These are phyloP conservation scores for Penicillium sp. DNA, from an alignment of 2,329 filamentous ascomycete genomes.

Conservation along the genomic window DNA sequence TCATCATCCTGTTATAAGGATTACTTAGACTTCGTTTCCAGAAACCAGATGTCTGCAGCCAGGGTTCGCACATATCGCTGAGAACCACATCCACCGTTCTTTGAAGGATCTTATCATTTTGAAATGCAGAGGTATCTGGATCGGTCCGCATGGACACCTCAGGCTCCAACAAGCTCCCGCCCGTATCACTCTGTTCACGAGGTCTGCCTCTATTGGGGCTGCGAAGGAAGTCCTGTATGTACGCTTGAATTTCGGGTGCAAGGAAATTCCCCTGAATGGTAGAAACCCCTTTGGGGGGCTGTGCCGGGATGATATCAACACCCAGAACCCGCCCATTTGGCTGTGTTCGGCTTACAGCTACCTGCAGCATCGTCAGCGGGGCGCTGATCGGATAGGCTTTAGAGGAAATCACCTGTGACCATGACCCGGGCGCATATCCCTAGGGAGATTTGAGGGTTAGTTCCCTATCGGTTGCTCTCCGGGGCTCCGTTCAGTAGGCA, in stretches of 20 bases:
- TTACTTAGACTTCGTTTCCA: conserved; percentile 89
- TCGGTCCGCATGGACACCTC: background rate
- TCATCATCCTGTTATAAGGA: conserved; percentile 98
- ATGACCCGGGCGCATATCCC: conserved; percentile 58
- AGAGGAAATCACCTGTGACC: conserved; percentile 52
- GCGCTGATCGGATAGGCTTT: background rate
- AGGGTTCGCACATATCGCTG: conserved; percentile 99
- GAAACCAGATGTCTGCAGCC: conserved; percentile 76
- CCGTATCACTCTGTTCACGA: conserved; percentile 25
- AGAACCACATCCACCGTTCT: conserved; percentile 85
- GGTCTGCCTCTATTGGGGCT: conserved; percentile 61
- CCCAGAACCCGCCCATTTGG: conserved; percentile 80
- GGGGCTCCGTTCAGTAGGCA: background rate
- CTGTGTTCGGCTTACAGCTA: conserved; percentile 75
- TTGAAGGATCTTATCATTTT: conserved; percentile 30
- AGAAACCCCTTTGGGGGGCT: conserved; percentile 87
- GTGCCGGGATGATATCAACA: conserved; percentile 89
- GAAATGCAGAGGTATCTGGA: background rate
- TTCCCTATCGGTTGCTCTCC: background rate
- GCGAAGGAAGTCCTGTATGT: conserved; percentile 74
- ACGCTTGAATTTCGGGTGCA: conserved; percentile 44
- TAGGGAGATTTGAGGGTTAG: conserved; percentile 19
- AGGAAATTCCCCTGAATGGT: conserved; percentile 95
- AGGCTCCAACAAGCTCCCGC: conserved; percentile 12
- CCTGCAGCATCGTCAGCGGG: conserved; percentile 49